Percentiles rank a stretch among this genome's conserved stretches.
These are phyloP conservation scores for Plectosphaerella plurivora DNA, from an alignment of 2,329 filamentous ascomycete species.

Conservation along the genomic window DNA sequence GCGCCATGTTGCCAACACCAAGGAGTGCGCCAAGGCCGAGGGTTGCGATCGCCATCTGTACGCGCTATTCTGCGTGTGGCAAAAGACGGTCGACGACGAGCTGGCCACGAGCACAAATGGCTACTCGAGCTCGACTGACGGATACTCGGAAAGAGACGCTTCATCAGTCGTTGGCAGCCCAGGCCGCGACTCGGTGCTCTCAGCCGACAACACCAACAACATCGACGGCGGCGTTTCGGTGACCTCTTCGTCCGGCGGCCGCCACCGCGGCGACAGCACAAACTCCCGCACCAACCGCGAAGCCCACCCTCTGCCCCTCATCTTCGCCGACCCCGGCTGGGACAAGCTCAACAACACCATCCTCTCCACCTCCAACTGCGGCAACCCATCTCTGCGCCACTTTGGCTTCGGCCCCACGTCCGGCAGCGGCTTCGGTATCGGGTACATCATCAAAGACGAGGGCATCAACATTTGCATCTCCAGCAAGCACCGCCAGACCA, in stretches of 20 bases:
- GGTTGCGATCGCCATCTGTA: conserved; percentile 93
- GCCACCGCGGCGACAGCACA: conserved; percentile 48
- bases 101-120: conserved; percentile 56
- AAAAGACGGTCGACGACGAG: conserved; percentile 77
- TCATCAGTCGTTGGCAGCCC: conserved; percentile 48
- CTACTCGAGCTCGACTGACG: conserved; percentile 57
- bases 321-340: conserved; percentile 89
- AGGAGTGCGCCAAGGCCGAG: conserved; percentile 81
- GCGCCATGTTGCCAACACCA: conserved; percentile 75
- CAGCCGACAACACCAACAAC: conserved; percentile 26
- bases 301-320: conserved; percentile 57
- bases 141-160: conserved; percentile 36
- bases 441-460: conserved; percentile 98
- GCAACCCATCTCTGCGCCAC: conserved; percentile 88
- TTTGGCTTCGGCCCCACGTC: conserved; percentile 96
- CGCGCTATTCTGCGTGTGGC: conserved; percentile 92
- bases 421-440: conserved; percentile 92
- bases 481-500: conserved; percentile 91
- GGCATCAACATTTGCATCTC: conserved; percentile 86
- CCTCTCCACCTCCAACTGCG: conserved; percentile 96
- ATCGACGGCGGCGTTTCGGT: conserved; percentile 3
- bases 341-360: conserved; percentile 94
- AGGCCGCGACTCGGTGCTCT: conserved; percentile 44
- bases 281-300: conserved; percentile 37
- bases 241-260: conserved; percentile 2